Conservation (phyloP, 2,329 filamentous ascomycete genomes). For the Penicillium sp. region DNA sequence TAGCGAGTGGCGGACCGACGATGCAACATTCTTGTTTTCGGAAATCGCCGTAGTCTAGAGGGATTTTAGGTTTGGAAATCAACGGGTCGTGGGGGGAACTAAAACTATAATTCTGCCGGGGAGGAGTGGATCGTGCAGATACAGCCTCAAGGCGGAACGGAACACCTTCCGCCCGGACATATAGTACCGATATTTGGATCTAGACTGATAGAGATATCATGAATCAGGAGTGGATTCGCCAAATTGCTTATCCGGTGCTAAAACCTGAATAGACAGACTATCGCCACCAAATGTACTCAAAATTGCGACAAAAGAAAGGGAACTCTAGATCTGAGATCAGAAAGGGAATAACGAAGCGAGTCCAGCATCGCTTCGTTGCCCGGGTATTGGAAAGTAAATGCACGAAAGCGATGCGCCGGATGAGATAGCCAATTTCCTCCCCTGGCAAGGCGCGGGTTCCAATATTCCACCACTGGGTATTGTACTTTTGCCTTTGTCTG, state of each 20-base stretch:
- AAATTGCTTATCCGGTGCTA: background rate
- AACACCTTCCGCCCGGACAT: background rate
- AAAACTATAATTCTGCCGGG: background rate
- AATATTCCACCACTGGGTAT: constrained; percentile 1
- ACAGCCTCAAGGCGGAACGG: background rate
- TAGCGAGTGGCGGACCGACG: background rate
- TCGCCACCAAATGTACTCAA: background rate
- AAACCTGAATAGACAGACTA: background rate
- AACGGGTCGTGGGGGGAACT: background rate
- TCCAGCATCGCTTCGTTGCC: constrained; percentile 3
- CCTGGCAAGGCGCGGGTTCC: background rate
- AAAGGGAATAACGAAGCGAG: background rate
- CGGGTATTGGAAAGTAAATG: constrained; percentile 19
- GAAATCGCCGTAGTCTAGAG: background rate
- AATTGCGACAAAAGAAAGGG: background rate
- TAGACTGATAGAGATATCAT: background rate
- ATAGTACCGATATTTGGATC: background rate
- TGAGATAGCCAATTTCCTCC: background rate
- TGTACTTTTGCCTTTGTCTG: background rate
- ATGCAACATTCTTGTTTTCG: background rate
- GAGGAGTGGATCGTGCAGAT: background rate
- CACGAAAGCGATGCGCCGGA: constrained; percentile 7
- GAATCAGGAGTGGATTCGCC: background rate
- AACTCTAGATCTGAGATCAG: background rate
- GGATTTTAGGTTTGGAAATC: background rate